phyloP scores from a whole-genome alignment of 2,329 filamentous ascomycete genomes.

The Macrophomina tecta region DNA sequence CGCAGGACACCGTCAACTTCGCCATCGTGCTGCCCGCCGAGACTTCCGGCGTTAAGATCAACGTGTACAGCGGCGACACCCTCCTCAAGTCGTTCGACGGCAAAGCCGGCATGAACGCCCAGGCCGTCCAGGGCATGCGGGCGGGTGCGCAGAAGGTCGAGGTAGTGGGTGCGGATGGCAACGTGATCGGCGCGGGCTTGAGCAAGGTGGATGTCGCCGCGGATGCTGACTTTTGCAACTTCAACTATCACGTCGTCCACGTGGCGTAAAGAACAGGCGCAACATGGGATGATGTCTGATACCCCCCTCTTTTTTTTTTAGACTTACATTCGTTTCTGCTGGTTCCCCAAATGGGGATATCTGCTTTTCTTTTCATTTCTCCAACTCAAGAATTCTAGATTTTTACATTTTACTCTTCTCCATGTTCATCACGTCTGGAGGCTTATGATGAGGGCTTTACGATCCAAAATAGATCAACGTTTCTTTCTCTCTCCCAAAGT shows the following conservation, averaged over 20 bases:
- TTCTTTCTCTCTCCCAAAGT: not conserved
- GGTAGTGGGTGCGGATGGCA: not conserved
- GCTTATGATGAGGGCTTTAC: not conserved
- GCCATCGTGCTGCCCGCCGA: conserved; percentile 16
- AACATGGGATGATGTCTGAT: too few relatives aligned
- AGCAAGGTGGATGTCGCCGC: conserved; percentile 17
- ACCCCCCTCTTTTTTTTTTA: too few relatives aligned
- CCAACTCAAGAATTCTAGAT: too few relatives aligned
- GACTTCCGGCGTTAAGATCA: not conserved
- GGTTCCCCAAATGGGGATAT: too few relatives aligned
- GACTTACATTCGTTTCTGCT: too few relatives aligned
- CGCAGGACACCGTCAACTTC: conserved; percentile 24
- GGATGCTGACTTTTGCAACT: conserved; percentile 24
- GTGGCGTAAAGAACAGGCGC: not conserved
- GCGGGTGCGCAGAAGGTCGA: conserved; percentile 14
- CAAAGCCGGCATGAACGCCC: conserved; percentile 16
- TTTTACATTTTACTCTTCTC: not conserved
- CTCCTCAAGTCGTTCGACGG: conserved; percentile 23
- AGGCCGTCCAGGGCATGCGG: conserved; percentile 10
- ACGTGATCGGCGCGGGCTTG: not conserved
- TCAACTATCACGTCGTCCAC: conserved; percentile 25
- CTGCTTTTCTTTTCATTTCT: too few relatives aligned
- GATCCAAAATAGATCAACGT: not conserved
- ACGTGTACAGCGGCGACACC: conserved; percentile 5
- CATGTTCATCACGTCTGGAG: not conserved